These are phyloP conservation scores for Pelargonium cotyledonis DNA, from an alignment of 441 rosid species.

Conservation along the genomic window DNA sequence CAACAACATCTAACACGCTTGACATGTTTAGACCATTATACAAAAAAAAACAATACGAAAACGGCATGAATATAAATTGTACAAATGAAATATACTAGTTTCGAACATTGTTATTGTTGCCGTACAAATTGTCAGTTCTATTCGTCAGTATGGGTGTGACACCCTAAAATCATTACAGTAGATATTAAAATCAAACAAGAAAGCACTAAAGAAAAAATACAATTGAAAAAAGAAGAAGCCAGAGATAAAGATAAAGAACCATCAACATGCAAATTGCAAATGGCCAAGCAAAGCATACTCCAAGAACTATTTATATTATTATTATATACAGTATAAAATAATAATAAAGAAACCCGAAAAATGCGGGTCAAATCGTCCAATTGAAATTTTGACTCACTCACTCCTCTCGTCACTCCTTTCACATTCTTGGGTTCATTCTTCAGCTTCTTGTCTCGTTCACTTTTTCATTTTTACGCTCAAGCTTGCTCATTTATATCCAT, in stretches of 20 bases:
- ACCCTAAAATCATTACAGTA: no score
- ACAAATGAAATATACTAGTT: no score
- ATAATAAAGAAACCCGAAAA: conserved; percentile 20
- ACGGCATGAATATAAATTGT: no score
- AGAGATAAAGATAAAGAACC: background rate
- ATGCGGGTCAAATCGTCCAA: conserved; percentile 32
- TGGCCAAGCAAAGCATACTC: background rate
- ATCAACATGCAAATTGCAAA: conserved; percentile 19
- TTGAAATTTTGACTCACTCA: conserved; percentile 4
- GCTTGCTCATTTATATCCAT: conserved; percentile 11
- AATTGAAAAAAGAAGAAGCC: background rate
- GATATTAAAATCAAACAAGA: conserved; percentile 1
- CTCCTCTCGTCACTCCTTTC: conserved; percentile 3
- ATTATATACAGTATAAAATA: background rate
- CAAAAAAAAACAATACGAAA: no score
- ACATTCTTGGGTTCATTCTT: conserved; percentile 1
- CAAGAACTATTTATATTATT: no score
- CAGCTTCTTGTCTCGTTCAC: background rate
- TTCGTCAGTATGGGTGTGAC: no score
- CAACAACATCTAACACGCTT: no score
- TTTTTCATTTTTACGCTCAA: background rate
- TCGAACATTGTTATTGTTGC: no score
- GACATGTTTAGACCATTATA: no score
- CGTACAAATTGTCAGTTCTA: no score
- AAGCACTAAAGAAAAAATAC: conserved; percentile 11